Conservation (phyloP, 495 filamentous ascomycete species). For the Articulospora tetracladia region DNA sequence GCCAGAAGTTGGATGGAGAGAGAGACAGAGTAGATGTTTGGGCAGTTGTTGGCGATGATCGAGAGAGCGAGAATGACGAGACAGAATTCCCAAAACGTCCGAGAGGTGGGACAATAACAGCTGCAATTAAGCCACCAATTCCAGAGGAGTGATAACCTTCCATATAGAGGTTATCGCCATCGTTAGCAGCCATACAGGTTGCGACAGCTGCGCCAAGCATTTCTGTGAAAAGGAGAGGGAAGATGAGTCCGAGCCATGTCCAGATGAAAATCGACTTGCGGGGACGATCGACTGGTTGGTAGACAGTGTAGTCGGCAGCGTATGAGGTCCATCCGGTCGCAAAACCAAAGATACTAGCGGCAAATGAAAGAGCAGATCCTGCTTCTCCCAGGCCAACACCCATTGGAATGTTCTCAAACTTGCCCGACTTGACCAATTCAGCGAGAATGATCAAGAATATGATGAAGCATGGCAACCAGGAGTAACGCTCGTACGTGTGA, state of each 20-base stretch:
- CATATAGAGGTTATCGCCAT: conserved; percentile 43
- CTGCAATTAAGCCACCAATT: conserved; percentile 68
- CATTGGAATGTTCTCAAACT: conserved; percentile 67
- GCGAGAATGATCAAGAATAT: conserved; percentile 77
- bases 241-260: conserved; percentile 66
- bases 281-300: conserved; percentile 62
- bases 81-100: conserved; percentile 82
- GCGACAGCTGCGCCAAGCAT: conserved; percentile 74
- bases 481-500: conserved; percentile 76
- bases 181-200: conserved; percentile 53
- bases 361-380: conserved; percentile 66
- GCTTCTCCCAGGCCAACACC: conserved; percentile 56
- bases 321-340: conserved; percentile 78
- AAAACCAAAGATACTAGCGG: conserved; percentile 71
- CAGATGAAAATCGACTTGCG: conserved; percentile 61
- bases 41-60: conserved; percentile 82
- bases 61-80: conserved; percentile 73
- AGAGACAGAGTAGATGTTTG: conserved; percentile 83
- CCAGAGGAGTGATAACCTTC: conserved; percentile 56
- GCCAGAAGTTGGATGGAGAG: conserved; percentile 72
- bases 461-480: conserved; percentile 73
- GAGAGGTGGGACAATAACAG: conserved; percentile 60
- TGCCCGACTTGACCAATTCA: conserved; percentile 69
- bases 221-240: conserved; percentile 72
- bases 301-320: conserved; percentile 81